phyloP scores from a whole-genome alignment of 345 rosid species.

The Microthlaspi erraticum region DNA sequence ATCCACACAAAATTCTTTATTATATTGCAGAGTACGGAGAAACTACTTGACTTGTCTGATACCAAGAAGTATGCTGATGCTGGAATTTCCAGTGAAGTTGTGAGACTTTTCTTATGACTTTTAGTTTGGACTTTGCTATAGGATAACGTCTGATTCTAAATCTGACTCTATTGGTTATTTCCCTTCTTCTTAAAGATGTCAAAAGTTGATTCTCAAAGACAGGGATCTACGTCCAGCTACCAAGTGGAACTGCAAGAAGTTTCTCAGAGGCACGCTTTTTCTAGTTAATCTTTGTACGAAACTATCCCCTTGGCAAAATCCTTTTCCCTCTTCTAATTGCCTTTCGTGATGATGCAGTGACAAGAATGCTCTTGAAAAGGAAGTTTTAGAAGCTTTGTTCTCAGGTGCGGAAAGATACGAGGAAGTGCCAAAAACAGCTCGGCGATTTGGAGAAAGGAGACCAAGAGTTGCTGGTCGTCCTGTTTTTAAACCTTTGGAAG shows the following conservation, averaged over 20 bases:
- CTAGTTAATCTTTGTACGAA: conserved; percentile 10
- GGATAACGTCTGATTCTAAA: conserved; percentile 7
- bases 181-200: conserved; percentile 38
- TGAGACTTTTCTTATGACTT: conserved; percentile 40
- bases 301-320: conserved; percentile 3
- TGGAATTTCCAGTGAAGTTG: conserved; percentile 46
- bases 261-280: conserved; percentile 45
- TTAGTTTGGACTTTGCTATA: conserved; percentile 21
- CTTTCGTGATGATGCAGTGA: conserved; percentile 44
- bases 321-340: conserved; percentile 4
- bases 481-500: conserved; percentile 46
- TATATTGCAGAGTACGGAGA: conserved; percentile 55
- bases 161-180: conserved; percentile 32
- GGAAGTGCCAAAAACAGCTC: conserved; percentile 42
- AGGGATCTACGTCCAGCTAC: conserved; percentile 30
- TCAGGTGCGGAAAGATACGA: conserved; percentile 45
- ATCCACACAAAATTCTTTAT: conserved; percentile 30
- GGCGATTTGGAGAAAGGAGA: conserved; percentile 41
- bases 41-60: conserved; percentile 54
- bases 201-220: conserved; percentile 36
- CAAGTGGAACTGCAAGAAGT: conserved; percentile 39
- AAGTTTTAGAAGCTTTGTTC: conserved; percentile 59
- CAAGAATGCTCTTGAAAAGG: conserved; percentile 51
- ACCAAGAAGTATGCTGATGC: conserved; percentile 47
- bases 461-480: conserved; percentile 47